Percentiles rank a stretch among this genome's conserved stretches.
These are phyloP conservation scores for Ceratocystis cacaofunesta DNA, from an alignment of 2,329 filamentous ascomycete species.

Conservation along the genomic window DNA sequence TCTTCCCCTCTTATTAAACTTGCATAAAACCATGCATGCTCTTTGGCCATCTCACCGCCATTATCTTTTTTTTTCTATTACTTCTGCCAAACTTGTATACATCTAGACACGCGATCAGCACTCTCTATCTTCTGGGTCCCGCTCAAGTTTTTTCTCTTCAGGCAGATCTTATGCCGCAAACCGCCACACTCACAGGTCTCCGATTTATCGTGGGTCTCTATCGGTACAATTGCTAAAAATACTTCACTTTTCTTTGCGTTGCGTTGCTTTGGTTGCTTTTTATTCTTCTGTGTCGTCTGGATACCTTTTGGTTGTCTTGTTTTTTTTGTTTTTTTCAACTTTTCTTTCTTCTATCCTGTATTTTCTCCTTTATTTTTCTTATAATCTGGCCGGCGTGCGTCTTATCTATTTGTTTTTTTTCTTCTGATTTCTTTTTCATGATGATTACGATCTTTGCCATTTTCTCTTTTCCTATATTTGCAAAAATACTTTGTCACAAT, in stretches of 20 bases:
- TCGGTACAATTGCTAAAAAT: too few relatives aligned
- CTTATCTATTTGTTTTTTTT: conserved; percentile 3
- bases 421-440: conserved; percentile 16
- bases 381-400: conserved; percentile 8
- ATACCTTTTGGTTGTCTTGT: conserved; percentile 9
- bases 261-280: not conserved
- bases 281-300: not conserved
- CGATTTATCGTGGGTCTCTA: too few relatives aligned
- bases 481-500: conserved; percentile 12
- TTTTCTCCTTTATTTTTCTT: conserved; percentile 9
- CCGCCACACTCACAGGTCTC: too few relatives aligned
- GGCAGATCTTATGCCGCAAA: too few relatives aligned
- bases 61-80: not conserved
- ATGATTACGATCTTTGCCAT: conserved; percentile 16
- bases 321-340: conserved; percentile 10
- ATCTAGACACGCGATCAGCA: not conserved
- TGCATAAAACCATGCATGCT: not conserved
- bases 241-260: too few relatives aligned
- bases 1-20: not conserved
- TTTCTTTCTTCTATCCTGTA: conserved; percentile 4
- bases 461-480: conserved; percentile 12
- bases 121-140: not conserved
- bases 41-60: not conserved
- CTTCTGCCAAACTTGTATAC: not conserved
- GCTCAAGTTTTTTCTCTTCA: not conserved